phyloP scores from a whole-genome alignment of 2,329 filamentous ascomycete genomes.

The Leptodontidium sp. region DNA sequence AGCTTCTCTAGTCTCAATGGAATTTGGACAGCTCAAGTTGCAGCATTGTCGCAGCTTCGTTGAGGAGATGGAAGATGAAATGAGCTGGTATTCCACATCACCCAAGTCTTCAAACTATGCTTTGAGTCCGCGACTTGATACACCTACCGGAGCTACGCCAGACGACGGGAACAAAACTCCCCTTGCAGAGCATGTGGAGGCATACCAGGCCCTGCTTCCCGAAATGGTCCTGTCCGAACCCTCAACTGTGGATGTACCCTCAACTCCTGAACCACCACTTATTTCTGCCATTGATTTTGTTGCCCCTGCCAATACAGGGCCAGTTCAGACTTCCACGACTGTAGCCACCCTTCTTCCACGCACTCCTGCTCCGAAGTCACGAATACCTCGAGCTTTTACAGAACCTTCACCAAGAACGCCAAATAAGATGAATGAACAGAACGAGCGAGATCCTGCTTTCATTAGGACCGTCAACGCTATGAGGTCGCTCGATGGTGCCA shows the following conservation, averaged over 20 bases:
- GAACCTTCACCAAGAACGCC: constrained; percentile 25
- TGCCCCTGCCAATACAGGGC: background rate
- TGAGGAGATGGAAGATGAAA: constrained; percentile 20
- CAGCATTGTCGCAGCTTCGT: constrained; percentile 11
- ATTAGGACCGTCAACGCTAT: constrained; percentile 33
- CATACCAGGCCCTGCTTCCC: constrained; percentile 12
- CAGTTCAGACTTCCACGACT: background rate
- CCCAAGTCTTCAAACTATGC: constrained; percentile 10
- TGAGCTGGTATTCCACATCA: constrained; percentile 12
- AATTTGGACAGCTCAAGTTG: constrained; percentile 9
- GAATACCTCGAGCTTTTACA: constrained; percentile 3
- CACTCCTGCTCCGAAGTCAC: constrained; percentile 7
- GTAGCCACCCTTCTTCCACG: constrained; percentile 3
- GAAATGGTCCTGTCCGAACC: constrained; percentile 1
- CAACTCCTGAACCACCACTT: background rate
- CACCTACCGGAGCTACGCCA: background rate
- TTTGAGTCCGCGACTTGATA: background rate
- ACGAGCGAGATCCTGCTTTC: constrained; percentile 39
- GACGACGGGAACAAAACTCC: background rate
- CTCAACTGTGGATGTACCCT: background rate
- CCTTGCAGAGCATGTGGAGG: background rate
- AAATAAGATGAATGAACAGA: constrained; percentile 37
- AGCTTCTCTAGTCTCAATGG: constrained; percentile 6
- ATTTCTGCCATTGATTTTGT: too few relatives aligned
- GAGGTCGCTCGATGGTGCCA: constrained; percentile 15